Evolutionary conservation across 2,329 filamentous ascomycete genomes (phyloP).

Genomic region (Aspergillus fischeri): DNA sequence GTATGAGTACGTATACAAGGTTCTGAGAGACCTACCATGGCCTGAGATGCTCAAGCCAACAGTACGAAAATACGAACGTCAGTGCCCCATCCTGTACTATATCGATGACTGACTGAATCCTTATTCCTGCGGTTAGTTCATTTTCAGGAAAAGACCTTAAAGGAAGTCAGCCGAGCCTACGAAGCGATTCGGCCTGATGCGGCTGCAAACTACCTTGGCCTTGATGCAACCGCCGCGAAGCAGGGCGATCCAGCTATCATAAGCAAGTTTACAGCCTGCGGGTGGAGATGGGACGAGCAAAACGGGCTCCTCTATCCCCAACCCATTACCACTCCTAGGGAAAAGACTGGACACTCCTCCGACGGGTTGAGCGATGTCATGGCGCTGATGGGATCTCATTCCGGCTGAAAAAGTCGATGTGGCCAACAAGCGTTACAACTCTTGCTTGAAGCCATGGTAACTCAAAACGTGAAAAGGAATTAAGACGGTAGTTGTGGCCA

Average conservation of each 20-base stretch:
- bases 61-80: constrained; percentile 35
- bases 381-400: constrained; percentile 28
- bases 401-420: constrained; percentile 15
- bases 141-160: constrained; percentile 37
- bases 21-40: constrained; percentile 33
- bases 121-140: constrained; percentile 23
- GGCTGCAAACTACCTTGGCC: constrained; percentile 35
- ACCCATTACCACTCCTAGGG: constrained; percentile 18
- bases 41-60: constrained; percentile 28
- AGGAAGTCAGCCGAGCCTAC: constrained; percentile 37
- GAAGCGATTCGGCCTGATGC: constrained; percentile 35
- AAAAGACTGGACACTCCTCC: constrained; percentile 10
- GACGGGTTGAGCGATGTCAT: constrained; percentile 32
- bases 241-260: constrained; percentile 26
- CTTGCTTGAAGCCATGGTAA: neutral
- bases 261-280: constrained; percentile 30
- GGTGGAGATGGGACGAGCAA: constrained; percentile 38
- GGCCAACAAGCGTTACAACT: neutral
- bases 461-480: neutral
- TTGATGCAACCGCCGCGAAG: constrained; percentile 25
- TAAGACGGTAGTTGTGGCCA: neutral
- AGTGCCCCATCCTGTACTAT: constrained; percentile 3
- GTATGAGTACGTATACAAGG: constrained; percentile 32
- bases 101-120: neutral
- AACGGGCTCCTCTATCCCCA: constrained; percentile 32